phyloP scores from a whole-genome alignment of 352 stramenopile species.

The Pythium sukuiense region DNA sequence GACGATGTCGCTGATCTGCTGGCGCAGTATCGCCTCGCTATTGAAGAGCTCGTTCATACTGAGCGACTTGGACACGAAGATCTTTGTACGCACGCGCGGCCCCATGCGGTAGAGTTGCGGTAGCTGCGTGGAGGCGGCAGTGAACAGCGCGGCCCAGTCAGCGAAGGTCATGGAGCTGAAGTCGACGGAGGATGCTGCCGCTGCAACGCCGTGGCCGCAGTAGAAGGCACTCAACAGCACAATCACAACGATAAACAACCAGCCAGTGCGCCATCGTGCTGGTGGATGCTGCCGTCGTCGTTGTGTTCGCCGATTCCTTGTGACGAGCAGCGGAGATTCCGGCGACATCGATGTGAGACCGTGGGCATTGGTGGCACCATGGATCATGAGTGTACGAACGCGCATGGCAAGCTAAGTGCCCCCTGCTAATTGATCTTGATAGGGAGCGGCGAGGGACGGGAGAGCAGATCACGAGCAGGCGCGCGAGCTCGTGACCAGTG shows the following conservation, averaged over 20 bases:
- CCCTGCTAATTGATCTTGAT: not conserved
- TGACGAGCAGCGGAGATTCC: not conserved
- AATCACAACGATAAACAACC: not conserved
- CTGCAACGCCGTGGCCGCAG: not conserved
- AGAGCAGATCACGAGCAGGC: not conserved
- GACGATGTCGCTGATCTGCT: constrained; percentile 32
- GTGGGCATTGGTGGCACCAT: not conserved
- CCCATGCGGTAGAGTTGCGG: constrained; percentile 24
- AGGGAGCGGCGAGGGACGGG: not conserved
- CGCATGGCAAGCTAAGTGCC: constrained; percentile 4
- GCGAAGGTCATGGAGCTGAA: constrained; percentile 12
- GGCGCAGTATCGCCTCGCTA: constrained; percentile 26
- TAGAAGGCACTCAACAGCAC: not conserved
- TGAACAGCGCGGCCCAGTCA: constrained; percentile 19
- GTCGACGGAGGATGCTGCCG: not conserved
- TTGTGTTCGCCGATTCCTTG: not conserved
- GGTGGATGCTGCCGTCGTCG: not conserved
- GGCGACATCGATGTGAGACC: not conserved
- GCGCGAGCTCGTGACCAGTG: not conserved
- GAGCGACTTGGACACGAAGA: constrained; percentile 26
- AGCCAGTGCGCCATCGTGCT: not conserved
- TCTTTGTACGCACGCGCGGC: constrained; percentile 32
- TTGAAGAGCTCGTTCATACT: constrained; percentile 31
- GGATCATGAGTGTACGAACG: constrained; percentile 14
- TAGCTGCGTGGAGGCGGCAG: constrained; percentile 2